phyloP scores from a whole-genome alignment of 768 basidiomycete genomes.

The Basidioascus undulatus region DNA sequence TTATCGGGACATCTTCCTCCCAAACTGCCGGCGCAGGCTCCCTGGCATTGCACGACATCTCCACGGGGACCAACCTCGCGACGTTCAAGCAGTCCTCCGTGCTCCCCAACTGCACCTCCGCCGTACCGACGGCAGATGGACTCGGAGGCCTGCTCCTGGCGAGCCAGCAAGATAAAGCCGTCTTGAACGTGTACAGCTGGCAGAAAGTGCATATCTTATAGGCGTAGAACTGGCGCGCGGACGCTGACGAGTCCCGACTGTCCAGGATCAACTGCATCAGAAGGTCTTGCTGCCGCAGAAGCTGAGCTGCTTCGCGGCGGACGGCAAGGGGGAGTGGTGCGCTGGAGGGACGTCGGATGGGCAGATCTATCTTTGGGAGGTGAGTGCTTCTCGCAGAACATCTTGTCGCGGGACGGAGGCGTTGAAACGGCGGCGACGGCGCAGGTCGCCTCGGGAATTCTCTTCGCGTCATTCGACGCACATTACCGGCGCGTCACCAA shows the following conservation, averaged over 20 bases:
- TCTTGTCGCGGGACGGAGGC: no score
- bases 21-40: no score
- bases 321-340: slow-evolving; percentile 44
- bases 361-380: slow-evolving; percentile 88
- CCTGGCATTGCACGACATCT: no score
- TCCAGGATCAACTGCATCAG: slow-evolving; percentile 63
- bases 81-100: slow-evolving; percentile 72
- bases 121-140: slow-evolving; percentile 39
- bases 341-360: slow-evolving; percentile 70
- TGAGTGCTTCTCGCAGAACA: slow-evolving; percentile 22
- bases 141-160: slow-evolving; percentile 65
- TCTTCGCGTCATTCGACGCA: slow-evolving; percentile 78
- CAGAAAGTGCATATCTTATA: slow-evolving; percentile 56
- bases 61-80: slow-evolving; percentile 41
- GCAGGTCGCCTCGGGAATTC: slow-evolving; percentile 76
- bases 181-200: slow-evolving; percentile 70
- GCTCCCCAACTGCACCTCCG: slow-evolving; percentile 33
- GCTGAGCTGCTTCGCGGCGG: slow-evolving; percentile 50
- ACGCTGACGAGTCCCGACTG: background rate
- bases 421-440: no score
- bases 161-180: slow-evolving; percentile 62
- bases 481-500: slow-evolving; percentile 78
- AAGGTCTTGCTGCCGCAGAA: slow-evolving; percentile 79
- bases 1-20: no score
- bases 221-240: background rate